A percentile compares a stretch with the other conserved stretches of the same genome.
phyloP scores from a whole-genome alignment of 1,284 basidiomycete genomes.

The Flammula alnicola region DNA sequence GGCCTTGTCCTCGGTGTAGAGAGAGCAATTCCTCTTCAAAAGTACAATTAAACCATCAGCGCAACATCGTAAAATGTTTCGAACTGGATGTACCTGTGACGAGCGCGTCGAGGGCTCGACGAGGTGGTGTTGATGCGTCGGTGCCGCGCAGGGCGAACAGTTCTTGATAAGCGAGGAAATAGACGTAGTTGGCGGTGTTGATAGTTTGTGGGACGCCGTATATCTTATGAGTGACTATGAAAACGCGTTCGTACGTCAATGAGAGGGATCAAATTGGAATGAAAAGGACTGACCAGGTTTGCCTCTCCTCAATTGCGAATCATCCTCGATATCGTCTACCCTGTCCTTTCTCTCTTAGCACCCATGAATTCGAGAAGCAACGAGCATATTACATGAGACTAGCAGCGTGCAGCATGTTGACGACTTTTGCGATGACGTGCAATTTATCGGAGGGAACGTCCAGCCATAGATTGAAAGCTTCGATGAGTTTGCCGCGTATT shows the following conservation, averaged over 20 bases:
- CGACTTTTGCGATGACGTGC: constrained; percentile 75
- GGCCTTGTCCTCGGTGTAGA: constrained; percentile 93
- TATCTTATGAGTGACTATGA: constrained; percentile 86
- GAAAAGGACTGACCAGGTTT: constrained; percentile 64
- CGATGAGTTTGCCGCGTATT: constrained; percentile 87
- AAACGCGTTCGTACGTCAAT: not conserved
- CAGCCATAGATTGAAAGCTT: constrained; percentile 95
- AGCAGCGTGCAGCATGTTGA: constrained; percentile 94
- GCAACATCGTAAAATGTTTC: not conserved
- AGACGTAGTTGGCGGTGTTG: constrained; percentile 97
- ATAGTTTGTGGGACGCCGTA: constrained; percentile 97
- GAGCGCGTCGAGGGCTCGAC: constrained; percentile 63
- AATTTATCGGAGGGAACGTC: constrained; percentile 79
- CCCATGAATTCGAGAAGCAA: constrained; percentile 3
- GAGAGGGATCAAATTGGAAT: not conserved
- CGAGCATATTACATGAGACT: constrained; percentile 77
- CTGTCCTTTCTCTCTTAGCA: constrained; percentile 44
- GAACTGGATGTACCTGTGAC: constrained; percentile 58
- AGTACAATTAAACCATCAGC: not conserved
- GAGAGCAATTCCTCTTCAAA: constrained; percentile 81
- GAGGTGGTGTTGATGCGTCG: constrained; percentile 23
- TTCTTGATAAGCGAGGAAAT: constrained; percentile 88
- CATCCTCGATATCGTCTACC: constrained; percentile 98
- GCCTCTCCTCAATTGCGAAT: constrained; percentile 88
- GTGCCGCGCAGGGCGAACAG: constrained; percentile 63